Conservation (phyloP, 768 basidiomycete genomes). For the Tylopilus sp. region DNA sequence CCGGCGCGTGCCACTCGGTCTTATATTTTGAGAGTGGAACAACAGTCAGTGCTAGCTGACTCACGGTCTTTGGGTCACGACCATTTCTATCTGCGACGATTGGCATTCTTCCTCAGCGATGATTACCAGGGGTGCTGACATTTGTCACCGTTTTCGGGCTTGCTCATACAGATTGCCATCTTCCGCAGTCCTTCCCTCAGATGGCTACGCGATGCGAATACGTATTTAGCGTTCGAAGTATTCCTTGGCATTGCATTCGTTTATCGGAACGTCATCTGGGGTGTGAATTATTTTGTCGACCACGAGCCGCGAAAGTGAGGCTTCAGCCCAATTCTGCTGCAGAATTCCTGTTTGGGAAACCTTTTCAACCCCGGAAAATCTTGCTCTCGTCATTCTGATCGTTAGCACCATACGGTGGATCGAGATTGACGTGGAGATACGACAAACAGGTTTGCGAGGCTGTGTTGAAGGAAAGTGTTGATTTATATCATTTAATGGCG, state of each 20-base stretch:
- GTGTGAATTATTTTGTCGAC: background rate
- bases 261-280: background rate
- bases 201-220: background rate
- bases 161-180: background rate
- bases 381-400: background rate
- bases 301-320: background rate
- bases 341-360: conserved; percentile 2
- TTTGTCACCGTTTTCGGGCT: no score
- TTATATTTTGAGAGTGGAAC: no score
- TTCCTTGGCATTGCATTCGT: background rate
- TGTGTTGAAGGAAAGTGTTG: background rate
- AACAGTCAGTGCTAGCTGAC: no score
- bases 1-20: background rate
- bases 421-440: background rate
- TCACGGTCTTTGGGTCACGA: no score
- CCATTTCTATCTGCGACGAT: no score
- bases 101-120: no score
- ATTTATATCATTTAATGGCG: background rate
- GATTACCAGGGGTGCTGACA: background rate
- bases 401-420: background rate
- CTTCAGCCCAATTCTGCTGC: background rate
- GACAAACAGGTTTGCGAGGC: background rate
- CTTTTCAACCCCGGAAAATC: background rate
- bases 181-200: background rate
- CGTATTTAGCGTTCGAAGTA: background rate